phyloP scores from a whole-genome alignment of 2,329 filamentous ascomycete genomes.

The Pseudogymnoascus sp. region DNA sequence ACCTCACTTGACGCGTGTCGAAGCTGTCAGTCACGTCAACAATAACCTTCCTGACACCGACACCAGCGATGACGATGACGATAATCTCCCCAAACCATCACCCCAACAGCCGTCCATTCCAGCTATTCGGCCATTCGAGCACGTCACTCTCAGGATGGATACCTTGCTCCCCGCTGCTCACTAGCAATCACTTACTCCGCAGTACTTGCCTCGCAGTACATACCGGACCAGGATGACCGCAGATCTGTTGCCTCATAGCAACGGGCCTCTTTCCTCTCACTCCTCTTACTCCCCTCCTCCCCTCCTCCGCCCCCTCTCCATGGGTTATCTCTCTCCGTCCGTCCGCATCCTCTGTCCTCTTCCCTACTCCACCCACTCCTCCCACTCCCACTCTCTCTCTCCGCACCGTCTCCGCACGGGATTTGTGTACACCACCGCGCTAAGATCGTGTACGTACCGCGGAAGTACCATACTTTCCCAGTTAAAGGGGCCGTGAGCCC shows the following conservation, averaged over 20 bases:
- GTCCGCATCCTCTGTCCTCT: not conserved
- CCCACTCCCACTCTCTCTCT: not conserved
- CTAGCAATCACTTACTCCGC: not conserved
- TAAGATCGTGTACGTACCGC: not conserved
- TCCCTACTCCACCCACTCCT: not conserved
- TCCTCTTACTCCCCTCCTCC: not conserved
- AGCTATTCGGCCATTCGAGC: not conserved
- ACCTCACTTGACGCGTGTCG: not conserved
- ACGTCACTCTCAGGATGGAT: not conserved
- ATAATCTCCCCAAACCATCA: not conserved
- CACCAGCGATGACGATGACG: not conserved
- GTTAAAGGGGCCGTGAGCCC: not conserved
- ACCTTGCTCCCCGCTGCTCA: not conserved
- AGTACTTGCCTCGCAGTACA: not conserved
- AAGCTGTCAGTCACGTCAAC: not conserved
- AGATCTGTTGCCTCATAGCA: conserved; percentile 1
- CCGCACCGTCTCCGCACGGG: not conserved
- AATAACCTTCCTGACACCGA: not conserved
- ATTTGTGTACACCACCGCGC: not conserved
- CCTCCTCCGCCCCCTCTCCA: not conserved
- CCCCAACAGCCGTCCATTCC: not conserved
- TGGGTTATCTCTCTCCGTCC: not conserved
- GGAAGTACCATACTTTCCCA: not conserved
- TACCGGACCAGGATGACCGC: not conserved
- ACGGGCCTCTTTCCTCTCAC: not conserved